phyloP scores from a whole-genome alignment of 192 early-diverging fungal species.

The Umbelopsis sp. region DNA sequence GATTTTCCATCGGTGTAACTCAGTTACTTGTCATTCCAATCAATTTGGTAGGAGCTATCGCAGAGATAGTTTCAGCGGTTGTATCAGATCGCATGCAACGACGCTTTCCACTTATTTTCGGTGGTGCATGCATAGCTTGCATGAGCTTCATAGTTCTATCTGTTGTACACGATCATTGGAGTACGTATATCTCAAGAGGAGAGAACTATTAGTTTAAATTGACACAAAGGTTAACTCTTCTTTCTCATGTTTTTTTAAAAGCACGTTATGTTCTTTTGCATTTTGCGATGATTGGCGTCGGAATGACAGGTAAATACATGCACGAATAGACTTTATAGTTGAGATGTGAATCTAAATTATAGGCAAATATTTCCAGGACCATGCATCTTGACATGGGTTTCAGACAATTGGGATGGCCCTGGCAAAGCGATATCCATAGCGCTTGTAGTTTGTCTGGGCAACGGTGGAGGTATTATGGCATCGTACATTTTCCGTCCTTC shows the following conservation, averaged over 20 bases:
- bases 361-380: not conserved
- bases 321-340: not conserved
- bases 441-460: conserved; percentile 24
- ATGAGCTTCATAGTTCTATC: conserved; percentile 18
- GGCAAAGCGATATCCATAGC: conserved; percentile 23
- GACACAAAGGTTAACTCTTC: too few relatives aligned
- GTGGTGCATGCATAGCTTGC: conserved; percentile 16
- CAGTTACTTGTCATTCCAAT: conserved; percentile 33
- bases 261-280: not conserved
- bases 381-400: not conserved
- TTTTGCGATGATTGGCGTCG: not conserved
- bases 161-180: conserved; percentile 25
- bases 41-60: not conserved
- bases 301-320: not conserved
- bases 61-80: conserved; percentile 11
- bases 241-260: not conserved
- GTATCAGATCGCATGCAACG: conserved; percentile 21
- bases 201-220: too few relatives aligned
- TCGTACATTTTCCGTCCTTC: conserved; percentile 31
- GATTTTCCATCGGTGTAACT: conserved; percentile 26
- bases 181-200: conserved; percentile 10
- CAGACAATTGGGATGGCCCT: conserved; percentile 3
- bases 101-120: conserved; percentile 20
- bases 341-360: not conserved
- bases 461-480: conserved; percentile 24